Base-by-base conservation (phyloP, 768 basidiomycete genomes). In the Gymnopilus junonius region DNA sequence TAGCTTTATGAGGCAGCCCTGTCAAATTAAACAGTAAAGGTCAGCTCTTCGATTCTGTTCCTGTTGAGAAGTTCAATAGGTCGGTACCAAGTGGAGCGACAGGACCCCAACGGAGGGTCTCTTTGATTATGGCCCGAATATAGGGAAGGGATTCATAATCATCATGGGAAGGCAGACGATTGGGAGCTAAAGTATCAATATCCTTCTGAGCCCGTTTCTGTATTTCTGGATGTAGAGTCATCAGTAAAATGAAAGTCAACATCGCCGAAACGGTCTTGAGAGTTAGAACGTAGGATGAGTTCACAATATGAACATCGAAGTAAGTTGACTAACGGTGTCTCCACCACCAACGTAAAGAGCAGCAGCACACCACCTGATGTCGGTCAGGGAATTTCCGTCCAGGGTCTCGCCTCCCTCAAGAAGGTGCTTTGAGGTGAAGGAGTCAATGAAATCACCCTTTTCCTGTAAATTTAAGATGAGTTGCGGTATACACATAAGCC, bases 141-240 rank as follows among this genome's bases (percentile, higher is more conserved):
- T 80, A 81, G 0, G 78, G 79, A 15, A 82, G 59, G 0, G 64
- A 59, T 5, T 69, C 64, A 2, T 67, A 65, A 56, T 83, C 80
- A 2, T 72, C 73, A n/a, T 76, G 58, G 0, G 65, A 74, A 1
- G 79, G 79, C 7, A 82, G 68, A 0, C 78, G 71, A 25, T 71
- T 68, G 10, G 55, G 56, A 4, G 77, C 77, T 11, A 80, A 68
- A 1, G 55, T 45, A 34, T 83, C 80, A 11, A 84, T 70, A 48
- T 82, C 82, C 7, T 62, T 64, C 53, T 83, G 81, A 1, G 78
- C 80, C 23, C 72, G 73, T 55, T 63, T 68, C 66, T 79, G 78
- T 1, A 75, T 72, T 1, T 79, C 78, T 1, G 80, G 82, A 55
- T 80, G 61, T 7, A 75, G 57, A 6, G 73, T 66, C 79, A 82